Conservation (phyloP, 2,329 filamentous ascomycete species). For the Nothomitra cinnamomea region DNA sequence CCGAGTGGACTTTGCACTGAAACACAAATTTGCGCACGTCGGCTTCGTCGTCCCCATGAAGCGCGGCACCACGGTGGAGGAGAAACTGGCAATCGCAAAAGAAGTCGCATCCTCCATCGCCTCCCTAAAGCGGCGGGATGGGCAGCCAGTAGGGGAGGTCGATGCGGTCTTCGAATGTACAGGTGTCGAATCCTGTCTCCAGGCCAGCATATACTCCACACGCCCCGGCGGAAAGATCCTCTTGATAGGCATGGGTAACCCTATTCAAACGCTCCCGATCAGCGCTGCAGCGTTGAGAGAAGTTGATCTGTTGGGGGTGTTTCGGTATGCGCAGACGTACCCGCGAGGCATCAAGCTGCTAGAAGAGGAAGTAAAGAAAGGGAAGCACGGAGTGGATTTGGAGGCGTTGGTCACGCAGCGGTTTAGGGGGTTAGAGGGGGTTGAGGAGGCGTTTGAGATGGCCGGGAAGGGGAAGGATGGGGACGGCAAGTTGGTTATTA, state of each 20-base stretch:
- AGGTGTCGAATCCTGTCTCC: slow-evolving; percentile 57
- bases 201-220: slow-evolving; percentile 54
- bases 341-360: slow-evolving; percentile 45
- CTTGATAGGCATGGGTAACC: slow-evolving; percentile 66
- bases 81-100: slow-evolving; percentile 34
- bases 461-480: slow-evolving; percentile 51
- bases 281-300: slow-evolving; percentile 57
- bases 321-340: slow-evolving; percentile 64
- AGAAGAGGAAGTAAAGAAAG: slow-evolving; percentile 24
- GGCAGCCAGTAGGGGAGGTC: slow-evolving; percentile 32
- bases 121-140: slow-evolving; percentile 19
- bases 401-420: slow-evolving; percentile 59
- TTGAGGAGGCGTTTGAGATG: slow-evolving; percentile 49
- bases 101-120: slow-evolving; percentile 28
- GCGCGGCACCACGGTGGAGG: slow-evolving; percentile 29
- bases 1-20: slow-evolving; percentile 42
- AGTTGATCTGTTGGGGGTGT: slow-evolving; percentile 62
- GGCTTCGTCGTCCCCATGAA: slow-evolving; percentile 34
- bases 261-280: slow-evolving; percentile 56
- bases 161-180: slow-evolving; percentile 63
- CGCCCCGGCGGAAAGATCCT: slow-evolving; percentile 54
- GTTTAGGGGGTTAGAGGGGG: slow-evolving; percentile 40
- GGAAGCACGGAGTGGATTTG: slow-evolving; percentile 30
- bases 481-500: slow-evolving; percentile 50
- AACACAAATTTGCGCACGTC: slow-evolving; percentile 41